These are phyloP conservation scores for Polychaeton citri DNA, from an alignment of 2,329 filamentous ascomycete species.

Conservation along the genomic window DNA sequence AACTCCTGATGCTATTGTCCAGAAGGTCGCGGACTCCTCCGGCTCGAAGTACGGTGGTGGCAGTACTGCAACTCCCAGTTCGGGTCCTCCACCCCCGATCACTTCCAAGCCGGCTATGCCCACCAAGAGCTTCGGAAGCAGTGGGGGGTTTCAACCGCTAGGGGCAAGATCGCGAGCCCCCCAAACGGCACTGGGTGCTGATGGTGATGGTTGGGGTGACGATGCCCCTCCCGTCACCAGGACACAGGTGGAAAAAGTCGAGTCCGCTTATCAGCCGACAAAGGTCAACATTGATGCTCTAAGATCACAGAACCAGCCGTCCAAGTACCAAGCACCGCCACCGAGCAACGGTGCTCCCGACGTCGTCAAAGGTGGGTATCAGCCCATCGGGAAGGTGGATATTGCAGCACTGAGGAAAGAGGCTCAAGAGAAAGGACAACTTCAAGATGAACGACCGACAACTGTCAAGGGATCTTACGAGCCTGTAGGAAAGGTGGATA, in stretches of 20 bases:
- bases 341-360: slow-evolving; percentile 39
- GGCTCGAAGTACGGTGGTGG: slow-evolving; percentile 83
- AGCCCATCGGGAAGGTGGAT: slow-evolving; percentile 94
- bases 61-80: slow-evolving; percentile 31
- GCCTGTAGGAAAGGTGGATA: slow-evolving; percentile 92
- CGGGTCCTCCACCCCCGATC: slow-evolving; percentile 53
- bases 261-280: slow-evolving; percentile 84
- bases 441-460: slow-evolving; percentile 63
- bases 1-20: slow-evolving; percentile 72
- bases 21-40: slow-evolving; percentile 89
- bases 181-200: slow-evolving; percentile 41
- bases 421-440: slow-evolving; percentile 45
- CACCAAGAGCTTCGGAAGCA: slow-evolving; percentile 43
- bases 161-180: slow-evolving; percentile 38
- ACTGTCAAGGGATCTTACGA: slow-evolving; percentile 88
- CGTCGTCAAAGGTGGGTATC: slow-evolving; percentile 74
- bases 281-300: slow-evolving; percentile 89
- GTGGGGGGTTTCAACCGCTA: slow-evolving; percentile 52
- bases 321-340: slow-evolving; percentile 41
- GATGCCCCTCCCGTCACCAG: slow-evolving; percentile 87
- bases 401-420: slow-evolving; percentile 76
- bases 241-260: slow-evolving; percentile 80
- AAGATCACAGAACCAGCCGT: slow-evolving; percentile 56
- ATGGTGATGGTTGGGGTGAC: slow-evolving; percentile 84
- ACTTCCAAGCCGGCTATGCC: slow-evolving; percentile 88